Base-by-base conservation (phyloP, 371 early-diverging fungal species). In the Nematocida parisii region DNA sequence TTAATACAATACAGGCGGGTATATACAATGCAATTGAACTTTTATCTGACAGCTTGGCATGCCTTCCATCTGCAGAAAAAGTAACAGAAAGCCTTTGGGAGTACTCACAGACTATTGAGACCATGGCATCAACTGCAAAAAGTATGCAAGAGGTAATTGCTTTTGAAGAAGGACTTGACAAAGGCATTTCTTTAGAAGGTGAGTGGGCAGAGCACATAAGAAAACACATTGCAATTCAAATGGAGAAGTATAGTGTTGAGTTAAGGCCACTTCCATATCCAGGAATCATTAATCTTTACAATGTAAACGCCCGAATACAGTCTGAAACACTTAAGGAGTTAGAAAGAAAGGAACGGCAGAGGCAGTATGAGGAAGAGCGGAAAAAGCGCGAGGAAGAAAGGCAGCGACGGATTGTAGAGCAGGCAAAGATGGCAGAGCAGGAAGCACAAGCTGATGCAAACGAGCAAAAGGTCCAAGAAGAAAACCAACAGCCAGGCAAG, bases 21-120 rank as follows among this genome's bases (percentile, higher is more conserved):
- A 27, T 77, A n/a, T 77, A 71, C 45, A 45, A 70, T 6, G 22
- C 40, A 40, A 42, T 70, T n/a, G 61, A 77, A 11, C 42, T 61
- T 13, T 46, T 77, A 18, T 22, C 40, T 7, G 57, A 39, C 47
- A 9, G 7, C 5, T 20, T 54, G 18, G 20, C 52, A 4, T 15
- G 15, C 15, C 68, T 77, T 22, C 70, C 80, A 3, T 56, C 58
- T 18, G 80, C 71, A 24, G 68, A 68, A 20, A 33, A 57, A 54
- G 47, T 70, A 13, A n/a, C 24, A 9, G 80, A 56, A 18, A 18
- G 11, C n/a, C 68, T 77, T 33, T 66, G 60, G 80, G 71, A 70
- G 71, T 24, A 58, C 55, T 40, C 39, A 15, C 64, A 64, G 64
- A 64, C 45, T 15, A 40, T 60, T 7, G 54, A 66, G 20, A 33